A percentile compares a stretch with the other conserved stretches of the same genome.
Conservation (phyloP, 2,329 filamentous ascomycete species). For the Pseudogymnoascus sp. region DNA sequence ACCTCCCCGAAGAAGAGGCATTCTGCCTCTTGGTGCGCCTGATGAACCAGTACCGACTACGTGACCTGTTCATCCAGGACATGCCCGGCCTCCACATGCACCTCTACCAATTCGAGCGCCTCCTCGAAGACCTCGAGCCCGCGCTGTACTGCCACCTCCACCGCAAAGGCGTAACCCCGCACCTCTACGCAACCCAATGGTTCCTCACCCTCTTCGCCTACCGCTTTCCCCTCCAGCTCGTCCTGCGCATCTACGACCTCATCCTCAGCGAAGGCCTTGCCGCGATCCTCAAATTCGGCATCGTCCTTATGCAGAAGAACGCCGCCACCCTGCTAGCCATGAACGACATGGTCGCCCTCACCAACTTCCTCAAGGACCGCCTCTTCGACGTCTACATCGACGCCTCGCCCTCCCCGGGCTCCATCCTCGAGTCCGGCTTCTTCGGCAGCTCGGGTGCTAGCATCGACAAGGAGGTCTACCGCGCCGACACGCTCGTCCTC, state of each 20-base stretch:
- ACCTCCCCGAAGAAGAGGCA: slow-evolving; percentile 96
- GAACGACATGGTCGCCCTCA: slow-evolving; percentile 85
- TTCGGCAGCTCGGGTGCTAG: slow-evolving; percentile 87
- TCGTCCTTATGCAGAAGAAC: slow-evolving; percentile 96
- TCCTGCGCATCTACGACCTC: slow-evolving; percentile 91
- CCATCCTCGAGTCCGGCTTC: slow-evolving; percentile 91
- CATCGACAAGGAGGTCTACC: slow-evolving; percentile 90
- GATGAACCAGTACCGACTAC: slow-evolving; percentile 93
- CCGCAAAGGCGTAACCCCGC: slow-evolving; percentile 76
- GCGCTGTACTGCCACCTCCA: slow-evolving; percentile 91
- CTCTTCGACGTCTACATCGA: slow-evolving; percentile 97
- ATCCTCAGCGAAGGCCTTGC: slow-evolving; percentile 89
- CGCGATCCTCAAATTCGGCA: slow-evolving; percentile 88
- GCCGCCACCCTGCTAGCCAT: slow-evolving; percentile 66
- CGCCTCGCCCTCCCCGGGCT: slow-evolving; percentile 81
- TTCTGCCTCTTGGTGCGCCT: slow-evolving; percentile 87
- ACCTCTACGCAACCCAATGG: slow-evolving; percentile 97
- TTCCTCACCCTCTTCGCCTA: slow-evolving; percentile 98
- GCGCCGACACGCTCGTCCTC: slow-evolving; percentile 84
- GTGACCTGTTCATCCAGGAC: slow-evolving; percentile 87
- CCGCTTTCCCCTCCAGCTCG: slow-evolving; percentile 90
- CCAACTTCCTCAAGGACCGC: slow-evolving; percentile 84
- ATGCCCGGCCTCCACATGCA: slow-evolving; percentile 94
- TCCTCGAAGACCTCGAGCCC: slow-evolving; percentile 89
- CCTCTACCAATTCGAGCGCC: slow-evolving; percentile 87